These are phyloP conservation scores for Alnus glutinosa DNA, from an alignment of 306 rosid species.

Conservation along the genomic window DNA sequence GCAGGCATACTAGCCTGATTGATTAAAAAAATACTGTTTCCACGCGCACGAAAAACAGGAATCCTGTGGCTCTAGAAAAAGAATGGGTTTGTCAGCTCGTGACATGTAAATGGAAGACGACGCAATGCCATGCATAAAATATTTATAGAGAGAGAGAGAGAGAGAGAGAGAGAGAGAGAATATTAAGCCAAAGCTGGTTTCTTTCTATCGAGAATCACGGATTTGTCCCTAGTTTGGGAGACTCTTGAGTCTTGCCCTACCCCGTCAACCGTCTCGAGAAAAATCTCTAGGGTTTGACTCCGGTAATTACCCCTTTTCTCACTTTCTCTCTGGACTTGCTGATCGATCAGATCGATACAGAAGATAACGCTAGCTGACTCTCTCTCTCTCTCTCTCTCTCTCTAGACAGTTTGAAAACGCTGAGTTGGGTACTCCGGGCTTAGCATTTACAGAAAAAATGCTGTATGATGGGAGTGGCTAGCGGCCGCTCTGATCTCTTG, in stretches of 20 bases:
- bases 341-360: too few relatives aligned
- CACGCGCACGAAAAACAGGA: conserved; percentile 28
- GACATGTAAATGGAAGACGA: conserved; percentile 27
- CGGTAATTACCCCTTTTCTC: too few relatives aligned
- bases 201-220: conserved; percentile 15
- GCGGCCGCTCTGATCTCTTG: background rate
- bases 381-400: too few relatives aligned
- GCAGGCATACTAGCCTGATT: background rate
- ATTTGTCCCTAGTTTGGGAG: conserved; percentile 14
- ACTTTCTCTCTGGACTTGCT: too few relatives aligned
- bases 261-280: conserved; percentile 14
- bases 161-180: background rate
- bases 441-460: background rate
- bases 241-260: background rate
- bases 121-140: conserved; percentile 1
- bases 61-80: conserved; percentile 32
- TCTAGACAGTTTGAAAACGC: background rate
- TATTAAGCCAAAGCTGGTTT: background rate
- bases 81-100: conserved; percentile 30
- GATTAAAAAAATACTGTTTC: background rate
- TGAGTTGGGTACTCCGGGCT: background rate
- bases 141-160: too few relatives aligned
- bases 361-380: too few relatives aligned
- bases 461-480: too few relatives aligned
- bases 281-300: conserved; percentile 3